Evolutionary conservation across 345 rosid species (phyloP), one percentile per base, ranked within the genome.

Genomic region (Citrus mangshanensis): DNA sequence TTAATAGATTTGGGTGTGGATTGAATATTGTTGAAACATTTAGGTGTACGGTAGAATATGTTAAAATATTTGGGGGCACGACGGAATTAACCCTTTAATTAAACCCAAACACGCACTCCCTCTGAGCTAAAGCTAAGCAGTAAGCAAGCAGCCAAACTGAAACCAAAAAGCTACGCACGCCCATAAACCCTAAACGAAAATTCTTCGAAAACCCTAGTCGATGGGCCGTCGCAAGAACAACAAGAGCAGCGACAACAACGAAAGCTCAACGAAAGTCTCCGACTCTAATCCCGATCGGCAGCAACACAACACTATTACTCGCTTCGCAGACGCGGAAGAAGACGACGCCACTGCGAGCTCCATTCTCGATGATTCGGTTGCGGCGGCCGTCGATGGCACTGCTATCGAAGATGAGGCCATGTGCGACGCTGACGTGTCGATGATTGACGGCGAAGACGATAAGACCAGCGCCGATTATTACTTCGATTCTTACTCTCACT

Each of bases 401-500:
- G 79, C 79, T 62, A 34, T 73, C 21, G 88, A 84, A 78, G 92
- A 89, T 68, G 90, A 83, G 32, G 79, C 93, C 79, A 88, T 91
- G 90, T 80, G 74, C 62, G 90, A 84, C 66, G 83, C 87, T 16
- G 89, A 85, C 38, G 84, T 78, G 21, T 70, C 89, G 22, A 78
- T 81, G 30, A 80, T 80, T 68, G 89, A 75, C 51, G 84, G 51
- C 38, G 85, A 65, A 18, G 98, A 95, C 77, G 90, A 89, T 24
- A 86, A 87, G 75, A 96, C 99, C 80, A 96, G 99, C 79, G 99
- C 98, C 66, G 99, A 96, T 82, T 96, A 96, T 82, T 96, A 94
- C 89, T 96, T 96, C 83, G 97, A 96, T 84, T 96, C 99, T 9
- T 94, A 96, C 87, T 93, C 99, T 79, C 99, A 96, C 88, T 96